phyloP scores from a whole-genome alignment of 2,329 filamentous ascomycete genomes.

The Fusarium decemcellulare region DNA sequence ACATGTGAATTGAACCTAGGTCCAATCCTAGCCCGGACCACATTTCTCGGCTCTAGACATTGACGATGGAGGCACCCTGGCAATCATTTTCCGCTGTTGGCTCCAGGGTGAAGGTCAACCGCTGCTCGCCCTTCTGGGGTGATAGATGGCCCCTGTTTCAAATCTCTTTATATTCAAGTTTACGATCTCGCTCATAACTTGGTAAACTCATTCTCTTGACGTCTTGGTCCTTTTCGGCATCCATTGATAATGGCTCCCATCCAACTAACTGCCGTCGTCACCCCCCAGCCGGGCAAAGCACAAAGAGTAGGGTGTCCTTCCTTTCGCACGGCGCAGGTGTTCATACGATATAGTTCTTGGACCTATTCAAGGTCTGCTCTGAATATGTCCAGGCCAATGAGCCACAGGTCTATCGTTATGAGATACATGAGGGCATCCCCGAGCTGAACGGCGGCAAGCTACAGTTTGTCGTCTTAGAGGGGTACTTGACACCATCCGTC shows the following conservation, averaged over 20 bases:
- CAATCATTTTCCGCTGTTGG: not conserved
- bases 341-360: slow-evolving; percentile 36
- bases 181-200: not conserved
- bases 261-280: slow-evolving; percentile 46
- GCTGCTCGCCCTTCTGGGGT: not conserved
- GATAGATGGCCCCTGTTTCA: not conserved
- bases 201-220: not conserved
- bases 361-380: slow-evolving; percentile 41
- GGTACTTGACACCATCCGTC: slow-evolving; percentile 28
- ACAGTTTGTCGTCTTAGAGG: slow-evolving; percentile 45
- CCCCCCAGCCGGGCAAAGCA: slow-evolving; percentile 46
- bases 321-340: not conserved
- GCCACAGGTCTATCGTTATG: slow-evolving; percentile 44
- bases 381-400: slow-evolving; percentile 43
- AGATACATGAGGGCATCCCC: slow-evolving; percentile 42
- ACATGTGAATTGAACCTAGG: slow-evolving; percentile 1
- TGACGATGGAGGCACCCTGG: not conserved
- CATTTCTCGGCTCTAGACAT: not conserved
- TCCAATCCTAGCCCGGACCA: not conserved
- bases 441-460: slow-evolving; percentile 41
- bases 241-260: slow-evolving; percentile 35
- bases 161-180: not conserved
- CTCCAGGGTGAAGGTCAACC: not conserved
- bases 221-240: not conserved
- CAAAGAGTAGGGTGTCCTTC: slow-evolving; percentile 31